Evolutionary conservation across 129 eudicot genomes (phyloP).

Genomic region (Ambrosia trifida): DNA sequence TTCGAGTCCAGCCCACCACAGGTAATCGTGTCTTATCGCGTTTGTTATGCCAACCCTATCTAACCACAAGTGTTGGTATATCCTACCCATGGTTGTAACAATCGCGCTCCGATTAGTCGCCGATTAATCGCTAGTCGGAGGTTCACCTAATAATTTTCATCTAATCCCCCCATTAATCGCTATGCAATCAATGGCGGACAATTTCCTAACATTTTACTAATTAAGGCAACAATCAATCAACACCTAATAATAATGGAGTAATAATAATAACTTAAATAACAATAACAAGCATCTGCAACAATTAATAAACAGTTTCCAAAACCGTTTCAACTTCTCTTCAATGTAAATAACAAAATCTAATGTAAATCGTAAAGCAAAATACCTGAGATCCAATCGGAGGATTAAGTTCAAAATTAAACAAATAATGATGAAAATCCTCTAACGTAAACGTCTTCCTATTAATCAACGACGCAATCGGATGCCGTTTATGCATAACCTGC

Average conservation of each 20-base stretch:
- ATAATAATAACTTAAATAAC: too few relatives aligned
- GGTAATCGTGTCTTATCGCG: too few relatives aligned
- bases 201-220: neutral
- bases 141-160: too few relatives aligned
- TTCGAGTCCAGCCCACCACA: too few relatives aligned
- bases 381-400: conserved; percentile 69
- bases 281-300: neutral
- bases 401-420: conserved; percentile 70
- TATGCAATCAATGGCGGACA: too few relatives aligned
- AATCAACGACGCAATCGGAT: conserved; percentile 51
- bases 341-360: neutral
- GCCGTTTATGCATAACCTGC: conserved; percentile 59
- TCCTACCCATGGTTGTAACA: neutral
- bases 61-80: conserved; percentile 1
- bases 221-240: conserved; percentile 3
- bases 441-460: conserved; percentile 58
- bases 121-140: too few relatives aligned
- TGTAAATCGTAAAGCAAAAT: neutral
- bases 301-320: neutral
- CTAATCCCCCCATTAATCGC: too few relatives aligned
- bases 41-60: too few relatives aligned
- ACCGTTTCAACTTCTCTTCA: neutral
- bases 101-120: too few relatives aligned
- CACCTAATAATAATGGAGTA: too few relatives aligned
- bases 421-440: conserved; percentile 73